phyloP scores from a whole-genome alignment of 1,284 basidiomycete genomes.

The Sanguinoderma infundibulare region DNA sequence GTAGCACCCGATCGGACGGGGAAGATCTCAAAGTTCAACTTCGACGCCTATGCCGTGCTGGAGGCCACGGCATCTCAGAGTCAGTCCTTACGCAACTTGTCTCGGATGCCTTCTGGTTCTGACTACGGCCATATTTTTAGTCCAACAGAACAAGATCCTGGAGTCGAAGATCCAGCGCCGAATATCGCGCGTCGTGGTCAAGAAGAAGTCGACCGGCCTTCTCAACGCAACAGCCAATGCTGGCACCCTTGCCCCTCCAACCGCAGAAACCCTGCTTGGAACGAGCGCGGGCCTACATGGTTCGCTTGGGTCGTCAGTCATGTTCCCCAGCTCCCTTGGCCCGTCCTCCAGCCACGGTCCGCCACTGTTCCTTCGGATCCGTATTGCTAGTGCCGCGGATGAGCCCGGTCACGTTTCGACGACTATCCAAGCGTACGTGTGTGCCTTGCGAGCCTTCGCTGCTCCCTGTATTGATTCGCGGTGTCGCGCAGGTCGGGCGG shows the following conservation, averaged over 20 bases:
- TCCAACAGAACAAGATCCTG: conserved; percentile 81
- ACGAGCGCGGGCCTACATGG: conserved; percentile 36
- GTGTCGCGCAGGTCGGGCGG: conserved; percentile 69
- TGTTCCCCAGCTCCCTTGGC: conserved; percentile 66
- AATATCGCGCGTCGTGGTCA: conserved; percentile 69
- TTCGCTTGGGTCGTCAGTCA: conserved; percentile 45
- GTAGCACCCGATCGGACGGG: conserved; percentile 88
- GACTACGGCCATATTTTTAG: conserved; percentile 42
- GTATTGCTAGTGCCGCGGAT: conserved; percentile 79
- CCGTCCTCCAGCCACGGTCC: conserved; percentile 75
- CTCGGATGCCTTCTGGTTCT: neutral
- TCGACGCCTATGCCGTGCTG: conserved; percentile 90
- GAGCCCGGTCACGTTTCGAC: conserved; percentile 78
- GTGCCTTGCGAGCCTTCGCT: neutral
- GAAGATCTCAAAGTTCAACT: conserved; percentile 88
- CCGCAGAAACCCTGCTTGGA: conserved; percentile 30
- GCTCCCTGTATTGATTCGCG: neutral
- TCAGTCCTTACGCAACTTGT: conserved; percentile 38
- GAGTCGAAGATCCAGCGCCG: conserved; percentile 80
- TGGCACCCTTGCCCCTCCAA: conserved; percentile 36
- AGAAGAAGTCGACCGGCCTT: conserved; percentile 52
- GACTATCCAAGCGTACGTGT: conserved; percentile 84
- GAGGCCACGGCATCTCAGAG: conserved; percentile 79
- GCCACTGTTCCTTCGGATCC: conserved; percentile 79
- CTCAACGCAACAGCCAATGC: conserved; percentile 24